Conservation (phyloP, 2,329 filamentous ascomycete genomes). For the Dactylella cylindrospora region DNA sequence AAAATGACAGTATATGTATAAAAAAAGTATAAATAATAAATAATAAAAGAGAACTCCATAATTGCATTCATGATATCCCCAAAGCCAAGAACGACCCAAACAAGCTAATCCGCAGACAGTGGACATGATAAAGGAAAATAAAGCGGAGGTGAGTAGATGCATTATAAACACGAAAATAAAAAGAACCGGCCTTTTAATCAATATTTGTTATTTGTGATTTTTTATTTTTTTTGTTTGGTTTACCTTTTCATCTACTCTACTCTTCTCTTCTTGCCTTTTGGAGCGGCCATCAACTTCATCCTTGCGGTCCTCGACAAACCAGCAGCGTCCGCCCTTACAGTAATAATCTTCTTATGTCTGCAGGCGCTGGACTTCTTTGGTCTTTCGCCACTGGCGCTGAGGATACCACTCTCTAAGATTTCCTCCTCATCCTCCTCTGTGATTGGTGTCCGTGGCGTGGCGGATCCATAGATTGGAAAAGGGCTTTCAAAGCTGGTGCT, state of each 20-base stretch:
- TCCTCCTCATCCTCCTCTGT: constrained; percentile 67
- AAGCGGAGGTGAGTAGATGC: constrained; percentile 21
- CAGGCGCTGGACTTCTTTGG: constrained; percentile 64
- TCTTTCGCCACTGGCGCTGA: constrained; percentile 53
- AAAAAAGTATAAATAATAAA: constrained; percentile 1
- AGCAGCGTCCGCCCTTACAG: constrained; percentile 88
- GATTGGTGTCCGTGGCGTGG: constrained; percentile 69
- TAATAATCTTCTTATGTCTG: constrained; percentile 62
- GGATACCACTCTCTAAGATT: constrained; percentile 53
- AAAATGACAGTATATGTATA: neutral
- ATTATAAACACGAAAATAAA: constrained; percentile 45
- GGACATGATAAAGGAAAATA: constrained; percentile 3
- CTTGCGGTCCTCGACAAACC: constrained; percentile 76
- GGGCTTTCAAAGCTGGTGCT: constrained; percentile 64
- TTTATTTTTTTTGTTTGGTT: constrained; percentile 18
- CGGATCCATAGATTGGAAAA: constrained; percentile 60
- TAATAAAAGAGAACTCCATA: constrained; percentile 36
- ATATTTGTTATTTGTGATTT: too few relatives aligned
- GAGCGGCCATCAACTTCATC: constrained; percentile 77
- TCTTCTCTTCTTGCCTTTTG: constrained; percentile 89
- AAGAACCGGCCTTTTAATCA: constrained; percentile 32
- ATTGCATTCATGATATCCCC: constrained; percentile 44
- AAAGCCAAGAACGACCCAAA: constrained; percentile 40
- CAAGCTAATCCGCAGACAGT: constrained; percentile 40
- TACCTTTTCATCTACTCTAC: constrained; percentile 54